Base-by-base conservation (phyloP, 2,329 filamentous ascomycete genomes). In the Botryotinia convoluta region DNA sequence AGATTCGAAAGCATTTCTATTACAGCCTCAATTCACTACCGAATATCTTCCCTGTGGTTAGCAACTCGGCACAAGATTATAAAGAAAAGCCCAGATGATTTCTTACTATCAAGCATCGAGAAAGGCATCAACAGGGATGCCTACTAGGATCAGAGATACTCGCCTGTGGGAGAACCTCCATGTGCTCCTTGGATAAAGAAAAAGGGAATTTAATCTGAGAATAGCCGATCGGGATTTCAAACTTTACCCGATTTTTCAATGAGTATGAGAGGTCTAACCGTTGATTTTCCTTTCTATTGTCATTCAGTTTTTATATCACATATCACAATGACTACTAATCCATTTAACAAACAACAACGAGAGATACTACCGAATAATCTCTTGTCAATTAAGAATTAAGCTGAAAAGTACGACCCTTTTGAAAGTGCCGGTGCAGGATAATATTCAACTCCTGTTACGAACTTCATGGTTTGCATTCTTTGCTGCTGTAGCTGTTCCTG, bases 181-280 rank as follows among this genome's bases (percentile, higher is more conserved):
- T 12, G 4, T 4, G 4, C 26, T 5, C 4, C 5, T 16, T 54
- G 5, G 12, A 54, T 12, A n/a, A 5, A 54, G 26, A 1, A 1
- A 7, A n/a, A 0, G 0, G 26, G 10, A 54, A 54, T 14, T 1
- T 6, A 16, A n/a, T n/a, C 1, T 5, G 9, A 48, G 4, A 3
- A 54, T n/a, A 54, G 4, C 4, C 2, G 26, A 51, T 51, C 10
- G 5, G 10, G 1, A 9, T 6, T 16, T 5, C 12, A 7, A 8
- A 0, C 26, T 54, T 3, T 54, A n/a, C 12, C 0, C 12, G 10
- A 16, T 1, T 7, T 1, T 54, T 54, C 26, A 5, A 54, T 12
- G 5, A 54, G 51, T 8, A 8, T 54, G 4, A 7, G 5, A 29
- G 20, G 3, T 54, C 26, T 16, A 4, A 51, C 0, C 26, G 26